These are phyloP conservation scores for Ordospora pajunii DNA, from an alignment of 371 early-diverging fungal species.

Conservation along the genomic window DNA sequence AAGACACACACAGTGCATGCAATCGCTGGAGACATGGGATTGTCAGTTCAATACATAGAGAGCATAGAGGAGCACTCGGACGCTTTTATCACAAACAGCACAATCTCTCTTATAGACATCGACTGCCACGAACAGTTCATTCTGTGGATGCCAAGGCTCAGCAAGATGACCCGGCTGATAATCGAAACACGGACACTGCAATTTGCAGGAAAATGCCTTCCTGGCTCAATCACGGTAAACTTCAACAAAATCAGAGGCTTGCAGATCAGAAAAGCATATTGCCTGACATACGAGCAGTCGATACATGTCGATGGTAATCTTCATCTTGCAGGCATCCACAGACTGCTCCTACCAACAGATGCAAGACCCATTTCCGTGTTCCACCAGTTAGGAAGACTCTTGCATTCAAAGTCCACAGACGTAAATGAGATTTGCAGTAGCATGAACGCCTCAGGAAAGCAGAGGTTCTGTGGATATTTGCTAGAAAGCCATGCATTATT, in stretches of 20 bases:
- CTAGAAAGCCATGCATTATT: neutral
- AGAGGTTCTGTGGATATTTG: neutral
- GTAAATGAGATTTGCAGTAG: neutral
- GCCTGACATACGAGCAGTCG: neutral
- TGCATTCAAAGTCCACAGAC: neutral
- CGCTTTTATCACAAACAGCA: neutral
- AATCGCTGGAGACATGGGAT: neutral
- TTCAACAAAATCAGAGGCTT: neutral
- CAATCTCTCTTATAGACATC: conserved; percentile 7
- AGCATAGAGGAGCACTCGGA: neutral
- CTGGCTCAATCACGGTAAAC: neutral
- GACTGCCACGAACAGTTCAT: conserved; percentile 7
- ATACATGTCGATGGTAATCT: neutral
- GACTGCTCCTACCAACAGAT: neutral
- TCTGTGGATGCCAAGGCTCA: neutral
- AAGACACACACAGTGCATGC: neutral
- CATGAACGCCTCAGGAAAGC: neutral
- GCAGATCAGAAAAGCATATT: neutral
- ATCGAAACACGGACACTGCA: conserved; percentile 18
- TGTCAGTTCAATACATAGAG: conserved; percentile 8
- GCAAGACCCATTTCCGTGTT: neutral
- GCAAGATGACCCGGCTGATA: conserved; percentile 2
- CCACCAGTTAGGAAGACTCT: neutral
- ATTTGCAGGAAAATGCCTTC: neutral
- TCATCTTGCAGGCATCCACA: neutral